A percentile compares a stretch with the other conserved stretches of the same genome.
Evolutionary conservation across 306 rosid species (phyloP).

Genomic region (Inga leiocalycina): DNA sequence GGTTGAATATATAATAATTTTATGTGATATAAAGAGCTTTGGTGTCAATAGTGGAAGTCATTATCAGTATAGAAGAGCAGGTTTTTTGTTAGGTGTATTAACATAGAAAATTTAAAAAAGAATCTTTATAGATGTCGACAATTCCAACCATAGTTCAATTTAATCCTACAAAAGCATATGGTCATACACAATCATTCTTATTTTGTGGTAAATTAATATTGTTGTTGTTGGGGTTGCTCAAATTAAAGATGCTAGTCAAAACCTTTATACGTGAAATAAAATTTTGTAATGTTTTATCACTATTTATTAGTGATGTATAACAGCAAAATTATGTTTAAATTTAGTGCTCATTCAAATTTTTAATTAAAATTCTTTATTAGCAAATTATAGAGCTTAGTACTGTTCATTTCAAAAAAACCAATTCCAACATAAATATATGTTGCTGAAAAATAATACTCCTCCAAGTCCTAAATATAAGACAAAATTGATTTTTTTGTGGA

Average conservation of each 20-base stretch:
- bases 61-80: slow-evolving; percentile 3
- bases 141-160: neutral
- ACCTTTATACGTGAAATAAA: neutral
- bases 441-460: neutral
- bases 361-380: too few relatives aligned
- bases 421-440: neutral
- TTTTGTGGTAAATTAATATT: neutral
- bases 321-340: too few relatives aligned
- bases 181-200: neutral
- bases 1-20: neutral
- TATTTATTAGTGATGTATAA: neutral
- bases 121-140: slow-evolving; percentile 4
- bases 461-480: too few relatives aligned
- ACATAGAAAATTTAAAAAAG: neutral
- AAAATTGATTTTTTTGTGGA: too few relatives aligned
- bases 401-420: too few relatives aligned
- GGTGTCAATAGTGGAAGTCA: slow-evolving; percentile 21
- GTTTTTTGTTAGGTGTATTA: slow-evolving; percentile 21
- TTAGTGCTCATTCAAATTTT: too few relatives aligned
- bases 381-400: neutral
- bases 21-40: neutral
- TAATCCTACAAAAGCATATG: neutral
- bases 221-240: neutral
- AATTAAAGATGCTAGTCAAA: neutral
- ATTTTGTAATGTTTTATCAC: neutral